Conservation (phyloP, 148 eudicot genomes). For the Chenopodium quinoa region DNA sequence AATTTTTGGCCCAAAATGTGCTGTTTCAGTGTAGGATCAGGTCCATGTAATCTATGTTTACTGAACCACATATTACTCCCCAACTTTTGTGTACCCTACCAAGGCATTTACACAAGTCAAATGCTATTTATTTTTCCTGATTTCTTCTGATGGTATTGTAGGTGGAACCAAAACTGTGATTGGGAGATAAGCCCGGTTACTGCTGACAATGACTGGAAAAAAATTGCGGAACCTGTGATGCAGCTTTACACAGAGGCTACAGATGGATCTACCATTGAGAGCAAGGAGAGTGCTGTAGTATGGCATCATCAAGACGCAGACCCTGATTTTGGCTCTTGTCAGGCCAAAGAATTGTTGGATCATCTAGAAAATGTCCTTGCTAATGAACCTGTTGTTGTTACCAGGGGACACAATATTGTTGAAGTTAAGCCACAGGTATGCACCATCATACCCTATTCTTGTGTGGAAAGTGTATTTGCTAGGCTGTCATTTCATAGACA, state of each 20-base stretch:
- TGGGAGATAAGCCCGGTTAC: slow-evolving; percentile 49
- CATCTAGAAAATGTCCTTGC: slow-evolving; percentile 71
- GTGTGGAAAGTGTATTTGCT: too few species aligned
- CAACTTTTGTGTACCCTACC: neutral
- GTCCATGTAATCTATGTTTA: neutral
- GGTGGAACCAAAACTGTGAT: slow-evolving; percentile 51
- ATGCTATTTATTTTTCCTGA: neutral
- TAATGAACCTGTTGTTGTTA: slow-evolving; percentile 71
- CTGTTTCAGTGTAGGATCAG: neutral
- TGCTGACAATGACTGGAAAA: slow-evolving; percentile 57
- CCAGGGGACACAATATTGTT: slow-evolving; percentile 61
- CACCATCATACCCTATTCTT: neutral
- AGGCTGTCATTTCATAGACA: too few species aligned
- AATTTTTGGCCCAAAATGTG: neutral
- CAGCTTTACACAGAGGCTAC: slow-evolving; percentile 57
- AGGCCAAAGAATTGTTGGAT: slow-evolving; percentile 64
- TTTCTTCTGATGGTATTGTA: slow-evolving; percentile 24
- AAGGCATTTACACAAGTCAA: neutral
- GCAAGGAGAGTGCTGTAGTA: slow-evolving; percentile 68
- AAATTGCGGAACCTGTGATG: slow-evolving; percentile 64
- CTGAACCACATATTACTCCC: neutral
- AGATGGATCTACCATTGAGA: slow-evolving; percentile 66
- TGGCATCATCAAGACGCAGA: slow-evolving; percentile 74
- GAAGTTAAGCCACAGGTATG: slow-evolving; percentile 77
- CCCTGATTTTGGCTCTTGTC: slow-evolving; percentile 66